These are phyloP conservation scores for Pythium rhizo-oryzae DNA, from an alignment of 352 stramenopile genomes.

Conservation along the genomic window DNA sequence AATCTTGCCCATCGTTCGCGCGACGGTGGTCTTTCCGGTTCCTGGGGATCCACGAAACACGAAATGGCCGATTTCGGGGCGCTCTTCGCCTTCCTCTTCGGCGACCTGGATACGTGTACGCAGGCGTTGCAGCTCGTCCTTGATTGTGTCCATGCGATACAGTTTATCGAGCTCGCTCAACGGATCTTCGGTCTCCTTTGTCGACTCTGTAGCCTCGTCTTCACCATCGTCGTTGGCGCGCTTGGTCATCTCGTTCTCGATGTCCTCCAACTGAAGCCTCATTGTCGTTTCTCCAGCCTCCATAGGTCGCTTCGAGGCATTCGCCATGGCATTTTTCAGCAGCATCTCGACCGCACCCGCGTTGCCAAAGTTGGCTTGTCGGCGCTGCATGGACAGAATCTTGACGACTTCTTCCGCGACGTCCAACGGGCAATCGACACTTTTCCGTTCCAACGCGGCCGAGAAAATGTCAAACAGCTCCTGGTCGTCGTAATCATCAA, in stretches of 20 bases:
- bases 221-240: slow-evolving; percentile 26
- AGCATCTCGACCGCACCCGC: slow-evolving; percentile 86
- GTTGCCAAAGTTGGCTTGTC: slow-evolving; percentile 90
- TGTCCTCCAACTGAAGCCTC: slow-evolving; percentile 49
- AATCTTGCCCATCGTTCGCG: slow-evolving; percentile 92
- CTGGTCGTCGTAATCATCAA: slow-evolving; percentile 91
- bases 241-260: slow-evolving; percentile 48
- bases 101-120: slow-evolving; percentile 66
- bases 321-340: slow-evolving; percentile 74
- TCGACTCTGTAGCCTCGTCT: neutral
- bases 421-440: slow-evolving; percentile 49
- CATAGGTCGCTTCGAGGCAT: slow-evolving; percentile 54
- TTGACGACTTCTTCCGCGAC: slow-evolving; percentile 56
- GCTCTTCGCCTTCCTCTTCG: slow-evolving; percentile 58
- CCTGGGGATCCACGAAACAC: slow-evolving; percentile 89
- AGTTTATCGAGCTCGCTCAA: slow-evolving; percentile 49
- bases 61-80: slow-evolving; percentile 77
- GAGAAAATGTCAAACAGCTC: slow-evolving; percentile 82
- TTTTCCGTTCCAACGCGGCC: slow-evolving; percentile 52
- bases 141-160: slow-evolving; percentile 69
- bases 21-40: slow-evolving; percentile 91
- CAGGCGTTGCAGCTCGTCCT: slow-evolving; percentile 51
- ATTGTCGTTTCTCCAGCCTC: slow-evolving; percentile 39
- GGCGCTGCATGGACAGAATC: slow-evolving; percentile 69
- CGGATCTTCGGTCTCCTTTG: slow-evolving; percentile 37